A percentile compares a stretch with the other conserved stretches of the same genome.
phyloP scores from a whole-genome alignment of 169 alveolate species.

The Plasmodium gaboni region DNA sequence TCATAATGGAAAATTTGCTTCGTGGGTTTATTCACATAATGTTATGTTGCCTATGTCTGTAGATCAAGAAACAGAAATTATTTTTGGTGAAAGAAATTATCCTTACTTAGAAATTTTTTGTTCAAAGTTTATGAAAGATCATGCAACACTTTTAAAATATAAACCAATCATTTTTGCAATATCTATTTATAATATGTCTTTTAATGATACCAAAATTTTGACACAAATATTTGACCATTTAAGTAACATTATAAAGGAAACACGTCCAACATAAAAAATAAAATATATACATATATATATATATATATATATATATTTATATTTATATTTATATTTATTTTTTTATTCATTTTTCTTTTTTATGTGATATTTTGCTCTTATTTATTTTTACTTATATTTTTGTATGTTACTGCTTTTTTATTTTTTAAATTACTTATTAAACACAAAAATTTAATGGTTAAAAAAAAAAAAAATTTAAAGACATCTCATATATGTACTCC shows the following conservation, averaged over 20 bases:
- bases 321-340: constrained; percentile 11
- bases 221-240: constrained; percentile 30
- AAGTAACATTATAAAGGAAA: constrained; percentile 25
- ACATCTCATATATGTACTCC: too few relatives aligned
- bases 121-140: constrained; percentile 61
- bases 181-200: constrained; percentile 61
- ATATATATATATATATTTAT: constrained; percentile 53
- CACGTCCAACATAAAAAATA: too few relatives aligned
- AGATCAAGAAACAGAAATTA: constrained; percentile 62
- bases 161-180: constrained; percentile 70
- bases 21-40: constrained; percentile 65
- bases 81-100: constrained; percentile 72
- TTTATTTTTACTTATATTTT: too few relatives aligned
- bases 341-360: not conserved
- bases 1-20: constrained; percentile 74
- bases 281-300: not conserved
- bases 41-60: constrained; percentile 44
- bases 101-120: constrained; percentile 71
- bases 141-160: constrained; percentile 48
- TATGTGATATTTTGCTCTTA: too few relatives aligned
- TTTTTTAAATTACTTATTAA: too few relatives aligned
- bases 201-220: constrained; percentile 42
- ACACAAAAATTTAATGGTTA: too few relatives aligned
- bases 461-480: too few relatives aligned
- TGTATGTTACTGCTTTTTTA: too few relatives aligned